Conservation (phyloP, 179 eudicot species). For the Spinacia oleracea region DNA sequence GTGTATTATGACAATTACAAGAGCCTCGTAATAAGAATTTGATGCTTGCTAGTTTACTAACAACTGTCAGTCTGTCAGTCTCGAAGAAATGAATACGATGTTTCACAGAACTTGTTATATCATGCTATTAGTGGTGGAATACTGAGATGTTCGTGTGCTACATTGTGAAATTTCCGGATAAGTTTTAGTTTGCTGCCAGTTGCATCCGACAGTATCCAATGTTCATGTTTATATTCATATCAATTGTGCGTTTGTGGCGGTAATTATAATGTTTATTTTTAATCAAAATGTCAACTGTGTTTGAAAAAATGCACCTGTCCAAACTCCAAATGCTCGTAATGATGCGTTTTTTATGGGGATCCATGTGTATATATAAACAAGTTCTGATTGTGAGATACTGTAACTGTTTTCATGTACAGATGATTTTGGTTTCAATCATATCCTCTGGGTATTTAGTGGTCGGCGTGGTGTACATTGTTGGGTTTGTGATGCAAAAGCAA, state of each 20-base stretch:
- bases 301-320: not conserved
- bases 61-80: constrained; percentile 7
- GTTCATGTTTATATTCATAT: not conserved
- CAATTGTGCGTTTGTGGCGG: not conserved
- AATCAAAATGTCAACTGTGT: not conserved
- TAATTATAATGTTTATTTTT: not conserved
- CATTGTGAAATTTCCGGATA: not conserved
- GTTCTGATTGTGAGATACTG: constrained; percentile 7
- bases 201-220: not conserved
- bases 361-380: not conserved
- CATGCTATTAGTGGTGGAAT: not conserved
- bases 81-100: not conserved
- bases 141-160: not conserved
- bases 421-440: constrained; percentile 93
- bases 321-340: not conserved
- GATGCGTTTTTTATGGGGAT: not conserved
- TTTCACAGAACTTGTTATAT: not conserved
- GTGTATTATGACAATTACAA: not conserved
- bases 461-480: constrained; percentile 98
- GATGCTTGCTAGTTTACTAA: not conserved
- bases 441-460: constrained; percentile 96
- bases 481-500: constrained; percentile 98
- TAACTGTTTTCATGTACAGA: constrained; percentile 42
- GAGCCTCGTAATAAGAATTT: not conserved
- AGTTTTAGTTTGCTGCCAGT: not conserved